Evolutionary conservation across 2,329 filamentous ascomycete species (phyloP), one percentile per base, ranked within the genome.

Genomic region (Sporothrix pseudoabietina): DNA sequence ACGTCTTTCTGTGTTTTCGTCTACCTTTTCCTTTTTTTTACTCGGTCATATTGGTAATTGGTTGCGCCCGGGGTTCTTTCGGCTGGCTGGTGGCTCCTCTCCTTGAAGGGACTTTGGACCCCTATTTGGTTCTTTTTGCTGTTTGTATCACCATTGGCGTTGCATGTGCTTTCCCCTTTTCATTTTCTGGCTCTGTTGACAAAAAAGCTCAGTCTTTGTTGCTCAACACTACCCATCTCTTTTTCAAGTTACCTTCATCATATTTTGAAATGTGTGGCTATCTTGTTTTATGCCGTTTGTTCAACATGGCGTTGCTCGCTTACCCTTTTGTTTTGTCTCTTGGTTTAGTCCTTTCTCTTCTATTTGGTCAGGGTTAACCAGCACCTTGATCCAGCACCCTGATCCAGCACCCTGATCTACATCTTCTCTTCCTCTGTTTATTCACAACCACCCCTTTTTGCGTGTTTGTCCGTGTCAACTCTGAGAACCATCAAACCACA

Each of bases 121-220:
- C 35, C 61, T 16, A 55, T 47, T 30, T 41, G 61, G 41, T 66
- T 47, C 44, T 47, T 47, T 63, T 47, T 66, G 61, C n/a, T 49
- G 30, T 66, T 66, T 66, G 61, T 66, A 66, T 66, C 61, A 66
- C 61, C 61, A 66, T 66, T 66, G 61, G 61, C 61, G 61, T 66
- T 66, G 61, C 61, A 22, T 30, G 61, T 66, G 39, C 22, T 66
- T 66, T 47, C 2, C 8, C 19, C 10, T 1, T 4, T 66, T 12
- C 19, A n/a, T 14, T 44, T 39, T 44, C 39, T 22, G 61, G n/a
- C 12, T 44, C 19, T 22, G 22, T 47, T 44, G 61, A 66, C 32
- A 30, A 47, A 65, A 26, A 44, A 26, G 39, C 30, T 19, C 26
- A 26, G 10, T 19, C 6, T 35, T 44, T 30, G 26, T 35, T 44